phyloP scores from a whole-genome alignment of 345 rosid genomes.

The Brassica carinata region DNA sequence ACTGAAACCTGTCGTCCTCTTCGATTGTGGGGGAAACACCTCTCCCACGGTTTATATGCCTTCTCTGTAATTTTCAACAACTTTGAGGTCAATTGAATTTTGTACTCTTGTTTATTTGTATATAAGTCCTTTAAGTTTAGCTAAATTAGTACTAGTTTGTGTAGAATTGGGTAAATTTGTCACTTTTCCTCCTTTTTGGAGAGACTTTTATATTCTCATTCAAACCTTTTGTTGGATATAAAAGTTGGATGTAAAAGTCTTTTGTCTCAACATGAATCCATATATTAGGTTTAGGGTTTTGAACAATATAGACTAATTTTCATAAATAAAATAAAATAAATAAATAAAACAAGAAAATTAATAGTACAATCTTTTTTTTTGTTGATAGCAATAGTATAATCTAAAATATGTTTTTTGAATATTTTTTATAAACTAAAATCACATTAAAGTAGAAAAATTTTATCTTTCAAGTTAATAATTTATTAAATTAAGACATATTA shows the following conservation, averaged over 20 bases:
- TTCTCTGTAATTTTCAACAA: constrained; percentile 25
- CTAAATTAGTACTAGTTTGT: constrained; percentile 16
- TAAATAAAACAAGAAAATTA: too few relatives aligned
- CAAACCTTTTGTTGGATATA: not conserved
- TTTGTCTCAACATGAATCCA: not conserved
- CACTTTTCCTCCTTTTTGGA: not conserved
- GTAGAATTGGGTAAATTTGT: not conserved
- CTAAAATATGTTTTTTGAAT: too few relatives aligned
- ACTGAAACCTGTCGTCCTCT: constrained; percentile 35
- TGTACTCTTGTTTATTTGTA: not conserved
- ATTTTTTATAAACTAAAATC: too few relatives aligned
- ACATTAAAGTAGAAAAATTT: too few relatives aligned
- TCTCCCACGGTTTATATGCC: constrained; percentile 25
- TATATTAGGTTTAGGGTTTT: not conserved
- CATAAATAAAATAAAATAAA: too few relatives aligned
- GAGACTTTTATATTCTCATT: not conserved
- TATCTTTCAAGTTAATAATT: too few relatives aligned
- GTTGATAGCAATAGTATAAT: too few relatives aligned
- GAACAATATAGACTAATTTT: not conserved
- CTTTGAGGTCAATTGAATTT: constrained; percentile 6
- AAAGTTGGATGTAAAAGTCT: not conserved
- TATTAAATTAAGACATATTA: too few relatives aligned
- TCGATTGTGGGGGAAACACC: constrained; percentile 23
- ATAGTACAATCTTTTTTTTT: too few relatives aligned
- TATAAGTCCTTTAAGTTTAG: not conserved